A percentile compares a stretch with the other conserved stretches of the same genome.
These are phyloP conservation scores for Podaxis sp. DNA, from an alignment of 768 basidiomycete genomes.

Conservation along the genomic window DNA sequence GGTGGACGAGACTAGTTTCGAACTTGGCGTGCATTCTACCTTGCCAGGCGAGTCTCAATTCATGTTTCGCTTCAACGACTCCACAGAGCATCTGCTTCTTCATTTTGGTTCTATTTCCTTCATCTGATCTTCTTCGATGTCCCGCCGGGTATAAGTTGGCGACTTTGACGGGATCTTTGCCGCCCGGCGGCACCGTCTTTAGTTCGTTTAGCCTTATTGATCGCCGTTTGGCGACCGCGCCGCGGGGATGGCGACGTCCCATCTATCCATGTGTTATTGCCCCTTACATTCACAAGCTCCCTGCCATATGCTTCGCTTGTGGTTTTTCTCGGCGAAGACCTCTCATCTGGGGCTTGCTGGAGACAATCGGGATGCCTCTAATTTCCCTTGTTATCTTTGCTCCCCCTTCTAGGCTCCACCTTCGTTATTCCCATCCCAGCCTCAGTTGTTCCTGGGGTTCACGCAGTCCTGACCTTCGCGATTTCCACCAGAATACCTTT, in stretches of 20 bases:
- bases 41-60: slow-evolving; percentile 43
- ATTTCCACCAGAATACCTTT: slow-evolving; percentile 61
- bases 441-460: slow-evolving; percentile 19
- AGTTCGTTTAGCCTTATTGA: slow-evolving; percentile 11
- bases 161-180: slow-evolving; percentile 10
- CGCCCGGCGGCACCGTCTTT: slow-evolving; percentile 14
- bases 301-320: slow-evolving; percentile 1
- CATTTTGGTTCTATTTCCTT: background rate
- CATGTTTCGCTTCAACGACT: background rate
- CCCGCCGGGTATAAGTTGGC: slow-evolving; percentile 11
- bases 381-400: background rate
- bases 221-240: slow-evolving; percentile 7
- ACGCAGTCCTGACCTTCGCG: slow-evolving; percentile 15
- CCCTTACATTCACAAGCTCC: slow-evolving; percentile 1
- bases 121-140: background rate
- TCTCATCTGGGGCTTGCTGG: background rate
- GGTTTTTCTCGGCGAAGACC: background rate
- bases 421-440: slow-evolving; percentile 20
- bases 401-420: slow-evolving; percentile 19
- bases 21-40: slow-evolving; percentile 62
- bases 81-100: background rate
- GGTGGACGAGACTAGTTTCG: slow-evolving; percentile 81
- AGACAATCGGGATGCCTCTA: background rate
- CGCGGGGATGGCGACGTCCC: slow-evolving; percentile 1
- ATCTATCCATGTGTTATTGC: slow-evolving; percentile 9